Conservation (phyloP, 331 rosid species). For the Prunus yedoensis region DNA sequence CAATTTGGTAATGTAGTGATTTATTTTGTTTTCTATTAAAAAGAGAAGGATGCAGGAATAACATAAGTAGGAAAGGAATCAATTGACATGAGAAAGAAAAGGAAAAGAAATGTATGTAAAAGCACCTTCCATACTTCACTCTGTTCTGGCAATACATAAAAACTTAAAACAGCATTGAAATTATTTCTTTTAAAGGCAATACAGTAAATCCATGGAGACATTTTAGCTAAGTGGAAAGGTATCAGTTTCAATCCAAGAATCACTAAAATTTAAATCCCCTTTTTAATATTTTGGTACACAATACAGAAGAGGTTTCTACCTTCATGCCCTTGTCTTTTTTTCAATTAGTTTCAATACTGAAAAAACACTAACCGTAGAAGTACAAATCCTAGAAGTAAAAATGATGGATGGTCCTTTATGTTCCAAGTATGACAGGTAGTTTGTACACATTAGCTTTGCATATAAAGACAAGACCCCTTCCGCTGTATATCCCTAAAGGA, state of each 20-base stretch:
- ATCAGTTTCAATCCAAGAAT: not conserved
- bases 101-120: not conserved
- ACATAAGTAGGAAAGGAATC: not conserved
- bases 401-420: not conserved
- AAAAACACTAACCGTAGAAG: not conserved
- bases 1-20: not conserved
- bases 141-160: not conserved
- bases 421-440: not conserved
- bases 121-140: not conserved
- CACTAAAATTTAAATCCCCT: not conserved
- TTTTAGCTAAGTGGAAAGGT: not conserved
- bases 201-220: not conserved
- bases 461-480: not conserved
- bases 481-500: not conserved
- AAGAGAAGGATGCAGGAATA: not conserved
- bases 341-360: not conserved
- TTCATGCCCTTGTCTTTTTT: not conserved
- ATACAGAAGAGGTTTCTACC: not conserved
- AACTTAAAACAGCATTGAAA: too few species aligned
- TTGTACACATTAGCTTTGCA: too few species aligned
- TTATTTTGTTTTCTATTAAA: not conserved
- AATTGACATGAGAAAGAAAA: not conserved
- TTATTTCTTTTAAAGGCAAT: too few species aligned
- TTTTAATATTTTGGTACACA: not conserved
- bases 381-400: not conserved